phyloP scores from a whole-genome alignment of 305 asterid genomes.

The Fraxinus angustifolia region DNA sequence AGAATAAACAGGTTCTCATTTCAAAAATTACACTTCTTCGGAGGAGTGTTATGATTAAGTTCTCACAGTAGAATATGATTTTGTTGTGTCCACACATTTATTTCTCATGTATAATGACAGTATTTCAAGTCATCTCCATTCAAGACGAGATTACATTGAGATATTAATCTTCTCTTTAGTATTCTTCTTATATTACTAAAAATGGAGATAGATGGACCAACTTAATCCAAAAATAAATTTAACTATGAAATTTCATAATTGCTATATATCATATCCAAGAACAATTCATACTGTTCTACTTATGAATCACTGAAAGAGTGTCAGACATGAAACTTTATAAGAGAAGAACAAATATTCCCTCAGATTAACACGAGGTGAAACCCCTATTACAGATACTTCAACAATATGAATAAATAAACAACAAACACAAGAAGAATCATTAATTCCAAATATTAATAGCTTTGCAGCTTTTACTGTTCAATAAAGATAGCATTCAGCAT shows the following conservation, averaged over 20 bases:
- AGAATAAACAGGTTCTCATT: background rate
- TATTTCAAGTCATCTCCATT: background rate
- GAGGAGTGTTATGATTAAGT: background rate
- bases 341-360: background rate
- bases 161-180: background rate
- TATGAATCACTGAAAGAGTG: background rate
- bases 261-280: background rate
- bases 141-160: background rate
- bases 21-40: background rate
- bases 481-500: background rate
- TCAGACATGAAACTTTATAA: background rate
- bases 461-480: background rate
- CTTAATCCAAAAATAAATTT: background rate
- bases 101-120: background rate
- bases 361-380: background rate
- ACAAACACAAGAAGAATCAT: background rate
- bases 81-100: background rate
- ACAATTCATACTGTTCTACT: background rate
- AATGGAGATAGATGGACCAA: background rate
- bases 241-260: background rate
- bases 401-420: background rate
- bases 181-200: background rate
- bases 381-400: background rate
- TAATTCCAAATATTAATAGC: background rate
- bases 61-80: background rate